Evolutionary conservation across 2,329 filamentous ascomycete species (phyloP), one percentile per base, ranked within the genome.

Genomic region (Trichophaea hybrida): DNA sequence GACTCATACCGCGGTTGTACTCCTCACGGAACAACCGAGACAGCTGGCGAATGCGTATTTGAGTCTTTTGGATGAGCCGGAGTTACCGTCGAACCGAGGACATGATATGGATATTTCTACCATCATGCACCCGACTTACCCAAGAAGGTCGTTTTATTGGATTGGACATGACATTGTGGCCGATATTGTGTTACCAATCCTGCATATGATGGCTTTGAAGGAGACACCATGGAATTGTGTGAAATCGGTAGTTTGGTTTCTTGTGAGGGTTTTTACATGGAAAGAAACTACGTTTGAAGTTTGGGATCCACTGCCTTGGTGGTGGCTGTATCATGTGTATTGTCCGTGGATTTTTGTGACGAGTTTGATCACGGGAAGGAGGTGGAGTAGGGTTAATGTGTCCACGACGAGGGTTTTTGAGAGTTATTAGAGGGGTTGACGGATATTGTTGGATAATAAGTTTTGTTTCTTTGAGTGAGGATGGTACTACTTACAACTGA

Each of bases 381-480:
- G 72, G 59, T 87, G 83, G 84, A 82, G 78, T 62, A 74, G 82
- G 61, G 69, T 84, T 40, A 86, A 87, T 70, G 80, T 86, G 2
- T 84, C 82, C 66, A 86, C 84, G 10, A 76, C 75, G 32, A 82
- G 80, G 70, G 75, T 81, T 69, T 81, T 81, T 68, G 71, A 72
- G 43, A 59, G 55, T 53, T 53, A 37, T 53, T 53, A 53, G 50
- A n/a, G 13, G n/a, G 50, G 44, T 17, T 12, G 44, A 24, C 24
- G 44, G 38, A 4, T 10, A 43, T 15, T 10, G 38, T 43, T 10
- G 38, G 38, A 15, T 2, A 15, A 43, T 43, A 24, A 24, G 3
- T 24, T 24, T 24, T 24, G 24, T 24, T 24, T 1, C 24, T 24
- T 24, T 24, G 24, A 24, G 24, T 24, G 24, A 24, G 24, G 24